phyloP scores from a whole-genome alignment of 2,329 filamentous ascomycete species.

The Nannizziopsis arthrosporioides region DNA sequence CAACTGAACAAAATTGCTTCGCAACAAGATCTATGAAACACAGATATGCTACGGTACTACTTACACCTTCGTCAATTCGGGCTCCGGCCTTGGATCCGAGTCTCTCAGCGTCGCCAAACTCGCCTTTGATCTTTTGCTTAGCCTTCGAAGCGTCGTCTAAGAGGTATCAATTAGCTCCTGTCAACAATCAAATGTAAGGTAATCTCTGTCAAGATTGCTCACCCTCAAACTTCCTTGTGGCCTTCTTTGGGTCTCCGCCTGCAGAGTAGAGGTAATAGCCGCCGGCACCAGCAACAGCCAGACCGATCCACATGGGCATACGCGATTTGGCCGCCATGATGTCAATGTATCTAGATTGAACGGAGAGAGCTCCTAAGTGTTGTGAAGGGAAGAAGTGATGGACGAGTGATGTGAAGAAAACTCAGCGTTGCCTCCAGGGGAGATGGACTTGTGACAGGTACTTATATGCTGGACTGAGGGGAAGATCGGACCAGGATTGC shows the following conservation, averaged over 20 bases:
- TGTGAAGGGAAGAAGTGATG: neutral
- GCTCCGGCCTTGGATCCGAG: slow-evolving; percentile 50
- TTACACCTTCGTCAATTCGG: slow-evolving; percentile 58
- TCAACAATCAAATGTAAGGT: neutral
- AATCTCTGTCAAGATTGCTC: slow-evolving; percentile 25
- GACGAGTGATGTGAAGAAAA: neutral
- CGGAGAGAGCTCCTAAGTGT: neutral
- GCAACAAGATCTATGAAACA: too few relatives aligned
- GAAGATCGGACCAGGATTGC: slow-evolving; percentile 7
- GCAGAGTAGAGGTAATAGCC: slow-evolving; percentile 89
- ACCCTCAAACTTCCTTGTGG: slow-evolving; percentile 83
- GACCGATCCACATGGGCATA: slow-evolving; percentile 33
- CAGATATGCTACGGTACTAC: slow-evolving; percentile 22
- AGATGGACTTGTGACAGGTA: neutral
- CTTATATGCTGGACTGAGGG: slow-evolving; percentile 8
- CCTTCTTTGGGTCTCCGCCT: slow-evolving; percentile 67
- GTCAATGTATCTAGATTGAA: neutral
- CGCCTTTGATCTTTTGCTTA: slow-evolving; percentile 53
- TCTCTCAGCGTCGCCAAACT: slow-evolving; percentile 51
- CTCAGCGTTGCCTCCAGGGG: neutral
- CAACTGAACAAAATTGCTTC: neutral
- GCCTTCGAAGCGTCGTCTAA: slow-evolving; percentile 65
- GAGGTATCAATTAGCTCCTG: slow-evolving; percentile 9
- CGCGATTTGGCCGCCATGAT: slow-evolving; percentile 28
- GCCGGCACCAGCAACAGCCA: slow-evolving; percentile 53